phyloP scores from a whole-genome alignment of 176 grass and related monocot species.

The Triticum turgidum region DNA sequence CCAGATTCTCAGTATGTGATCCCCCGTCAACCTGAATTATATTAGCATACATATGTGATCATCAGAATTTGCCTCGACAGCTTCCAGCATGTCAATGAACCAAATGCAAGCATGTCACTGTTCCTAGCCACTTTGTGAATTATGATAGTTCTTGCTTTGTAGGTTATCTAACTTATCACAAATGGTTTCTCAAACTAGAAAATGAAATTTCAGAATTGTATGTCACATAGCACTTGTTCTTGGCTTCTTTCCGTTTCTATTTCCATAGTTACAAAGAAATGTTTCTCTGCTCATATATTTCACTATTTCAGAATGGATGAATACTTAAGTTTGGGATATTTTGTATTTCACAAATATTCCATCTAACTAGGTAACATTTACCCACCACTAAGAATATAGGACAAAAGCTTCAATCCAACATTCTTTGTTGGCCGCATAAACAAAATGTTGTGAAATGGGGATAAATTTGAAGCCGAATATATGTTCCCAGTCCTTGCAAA shows the following conservation, averaged over 20 bases:
- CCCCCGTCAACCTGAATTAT: conserved; percentile 79
- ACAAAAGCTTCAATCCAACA: not conserved
- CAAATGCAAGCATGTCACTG: not conserved
- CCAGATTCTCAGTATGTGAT: conserved; percentile 84
- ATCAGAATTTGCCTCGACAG: not conserved
- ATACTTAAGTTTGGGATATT: not conserved
- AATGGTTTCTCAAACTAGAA: not conserved
- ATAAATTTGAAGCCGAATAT: conserved; percentile 13
- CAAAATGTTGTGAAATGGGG: not conserved
- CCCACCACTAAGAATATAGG: not conserved
- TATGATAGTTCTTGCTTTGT: not conserved
- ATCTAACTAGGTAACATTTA: not conserved
- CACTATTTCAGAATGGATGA: not conserved
- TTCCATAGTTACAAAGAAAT: not conserved
- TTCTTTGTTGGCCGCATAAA: not conserved
- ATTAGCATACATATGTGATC: conserved; percentile 17
- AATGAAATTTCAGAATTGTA: not conserved
- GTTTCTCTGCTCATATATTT: not conserved
- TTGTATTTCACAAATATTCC: conserved; percentile 8
- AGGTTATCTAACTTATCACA: not conserved
- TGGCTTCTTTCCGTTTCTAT: not conserved
- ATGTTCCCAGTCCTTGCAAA: not conserved
- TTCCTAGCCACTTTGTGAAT: not conserved
- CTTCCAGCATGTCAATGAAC: not conserved
- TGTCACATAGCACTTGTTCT: not conserved